Percentiles rank a stretch among this genome's conserved stretches.
phyloP scores from a whole-genome alignment of 2,329 filamentous ascomycete genomes.

The Pseudocercospora macadamiae region DNA sequence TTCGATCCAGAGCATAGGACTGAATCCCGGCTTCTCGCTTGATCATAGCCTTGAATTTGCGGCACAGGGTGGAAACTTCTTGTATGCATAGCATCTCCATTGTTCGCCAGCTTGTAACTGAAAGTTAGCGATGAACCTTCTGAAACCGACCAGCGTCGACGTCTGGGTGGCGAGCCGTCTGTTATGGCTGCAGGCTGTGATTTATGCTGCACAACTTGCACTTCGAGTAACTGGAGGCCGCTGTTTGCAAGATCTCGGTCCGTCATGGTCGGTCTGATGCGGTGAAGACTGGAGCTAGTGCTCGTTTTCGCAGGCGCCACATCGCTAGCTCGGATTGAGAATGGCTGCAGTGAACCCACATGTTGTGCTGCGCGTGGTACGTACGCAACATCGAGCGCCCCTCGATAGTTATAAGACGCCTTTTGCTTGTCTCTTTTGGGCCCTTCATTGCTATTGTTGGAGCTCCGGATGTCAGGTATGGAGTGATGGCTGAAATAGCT shows the following conservation, averaged over 20 bases:
- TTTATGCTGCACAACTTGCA: background rate
- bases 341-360: background rate
- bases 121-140: background rate
- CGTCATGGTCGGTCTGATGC: too few relatives aligned
- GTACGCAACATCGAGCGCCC: background rate
- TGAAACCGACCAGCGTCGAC: constrained; percentile 2
- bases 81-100: background rate
- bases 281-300: too few relatives aligned
- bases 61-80: too few relatives aligned
- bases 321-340: too few relatives aligned
- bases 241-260: too few relatives aligned
- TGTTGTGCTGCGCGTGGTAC: background rate
- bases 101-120: background rate
- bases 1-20: background rate
- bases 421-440: background rate
- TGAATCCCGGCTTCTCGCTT: background rate
- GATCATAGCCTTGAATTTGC: too few relatives aligned
- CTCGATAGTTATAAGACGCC: background rate
- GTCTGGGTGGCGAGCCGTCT: background rate
- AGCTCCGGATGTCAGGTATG: background rate
- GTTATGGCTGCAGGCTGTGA: background rate
- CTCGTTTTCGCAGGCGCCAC: too few relatives aligned
- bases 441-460: background rate
- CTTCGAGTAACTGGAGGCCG: background rate
- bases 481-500: background rate